These are phyloP conservation scores for Yarrowia bubula DNA, from an alignment of 805 yeast genomes.

Conservation along the genomic window DNA sequence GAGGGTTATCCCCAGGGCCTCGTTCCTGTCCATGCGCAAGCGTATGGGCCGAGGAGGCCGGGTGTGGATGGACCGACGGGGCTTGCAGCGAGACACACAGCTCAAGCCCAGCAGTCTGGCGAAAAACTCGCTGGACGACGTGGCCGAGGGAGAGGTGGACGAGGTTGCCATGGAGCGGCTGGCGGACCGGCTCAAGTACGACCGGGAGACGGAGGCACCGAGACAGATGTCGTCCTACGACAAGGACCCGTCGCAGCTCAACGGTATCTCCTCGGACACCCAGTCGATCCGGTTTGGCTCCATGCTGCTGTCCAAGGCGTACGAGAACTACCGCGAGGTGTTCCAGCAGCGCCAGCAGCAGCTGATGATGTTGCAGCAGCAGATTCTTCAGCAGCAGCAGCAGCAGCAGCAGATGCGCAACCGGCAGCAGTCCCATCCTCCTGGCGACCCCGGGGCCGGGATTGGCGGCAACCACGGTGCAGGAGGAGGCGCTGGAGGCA, in stretches of 20 bases:
- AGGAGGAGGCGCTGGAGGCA: slow-evolving; percentile 1
- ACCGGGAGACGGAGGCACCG: slow-evolving; percentile 49
- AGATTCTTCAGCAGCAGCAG: slow-evolving; percentile 42
- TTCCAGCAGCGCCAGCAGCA: slow-evolving; percentile 69
- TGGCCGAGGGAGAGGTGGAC: slow-evolving; percentile 39
- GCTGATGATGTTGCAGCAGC: slow-evolving; percentile 40
- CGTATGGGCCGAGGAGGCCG: slow-evolving; percentile 73
- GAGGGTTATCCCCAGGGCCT: slow-evolving; percentile 4
- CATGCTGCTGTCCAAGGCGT: slow-evolving; percentile 83
- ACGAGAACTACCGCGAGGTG: slow-evolving; percentile 74
- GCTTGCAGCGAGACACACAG: slow-evolving; percentile 41
- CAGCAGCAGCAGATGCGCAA: slow-evolving; percentile 36
- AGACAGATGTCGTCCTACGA: slow-evolving; percentile 54
- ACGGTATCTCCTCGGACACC: slow-evolving; percentile 79
- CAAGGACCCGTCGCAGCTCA: slow-evolving; percentile 77
- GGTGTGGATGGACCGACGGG: slow-evolving; percentile 72
- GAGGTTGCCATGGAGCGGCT: slow-evolving; percentile 44
- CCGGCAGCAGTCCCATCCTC: slow-evolving; percentile 18
- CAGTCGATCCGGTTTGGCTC: slow-evolving; percentile 90
- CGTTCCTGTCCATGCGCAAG: slow-evolving; percentile 49
- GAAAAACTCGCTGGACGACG: slow-evolving; percentile 30
- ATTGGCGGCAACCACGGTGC: slow-evolving; percentile 7
- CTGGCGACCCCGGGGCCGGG: slow-evolving; percentile 17
- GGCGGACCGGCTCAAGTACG: slow-evolving; percentile 66
- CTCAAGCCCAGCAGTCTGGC: slow-evolving; percentile 25